These are phyloP conservation scores for Penicillium mononematosum DNA, from an alignment of 495 filamentous ascomycete genomes.

Conservation along the genomic window DNA sequence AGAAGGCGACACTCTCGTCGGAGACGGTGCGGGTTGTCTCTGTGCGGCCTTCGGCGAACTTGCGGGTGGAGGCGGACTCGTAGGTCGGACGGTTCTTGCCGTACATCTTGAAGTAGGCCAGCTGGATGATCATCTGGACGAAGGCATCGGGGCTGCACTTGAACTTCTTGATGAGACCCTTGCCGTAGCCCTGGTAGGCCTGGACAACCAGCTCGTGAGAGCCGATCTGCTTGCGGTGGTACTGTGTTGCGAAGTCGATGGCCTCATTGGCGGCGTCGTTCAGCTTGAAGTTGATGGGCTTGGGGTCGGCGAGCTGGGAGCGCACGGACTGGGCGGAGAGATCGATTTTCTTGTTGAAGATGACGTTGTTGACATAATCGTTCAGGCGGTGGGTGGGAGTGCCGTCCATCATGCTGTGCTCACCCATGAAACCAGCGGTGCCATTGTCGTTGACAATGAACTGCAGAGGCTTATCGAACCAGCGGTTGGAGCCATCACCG, in stretches of 20 bases:
- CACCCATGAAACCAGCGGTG: conserved; percentile 95
- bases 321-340: conserved; percentile 72
- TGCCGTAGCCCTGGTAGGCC: conserved; percentile 95
- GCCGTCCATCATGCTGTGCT: conserved; percentile 99
- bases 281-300: conserved; percentile 71
- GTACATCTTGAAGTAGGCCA: conserved; percentile 99
- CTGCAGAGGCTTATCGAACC: conserved; percentile 97
- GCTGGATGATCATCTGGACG: conserved; percentile 97
- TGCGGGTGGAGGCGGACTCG: conserved; percentile 91
- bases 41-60: conserved; percentile 94
- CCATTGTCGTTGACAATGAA: conserved; percentile 99
- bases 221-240: conserved; percentile 77
- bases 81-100: conserved; percentile 97
- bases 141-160: conserved; percentile 97
- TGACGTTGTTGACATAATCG: conserved; percentile 85
- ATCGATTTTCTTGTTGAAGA: conserved; percentile 89
- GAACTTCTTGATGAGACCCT: conserved; percentile 99
- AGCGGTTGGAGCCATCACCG: conserved; percentile 91
- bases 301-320: conserved; percentile 80
- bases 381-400: conserved; percentile 96
- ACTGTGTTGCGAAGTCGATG: conserved; percentile 69
- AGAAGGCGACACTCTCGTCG: conserved; percentile 90
- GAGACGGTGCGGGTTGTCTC: conserved; percentile 93
- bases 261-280: conserved; percentile 67
- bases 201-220: conserved; percentile 91